Conservation (phyloP, 1,284 basidiomycete species). For the Afroboletus lepidellus region DNA sequence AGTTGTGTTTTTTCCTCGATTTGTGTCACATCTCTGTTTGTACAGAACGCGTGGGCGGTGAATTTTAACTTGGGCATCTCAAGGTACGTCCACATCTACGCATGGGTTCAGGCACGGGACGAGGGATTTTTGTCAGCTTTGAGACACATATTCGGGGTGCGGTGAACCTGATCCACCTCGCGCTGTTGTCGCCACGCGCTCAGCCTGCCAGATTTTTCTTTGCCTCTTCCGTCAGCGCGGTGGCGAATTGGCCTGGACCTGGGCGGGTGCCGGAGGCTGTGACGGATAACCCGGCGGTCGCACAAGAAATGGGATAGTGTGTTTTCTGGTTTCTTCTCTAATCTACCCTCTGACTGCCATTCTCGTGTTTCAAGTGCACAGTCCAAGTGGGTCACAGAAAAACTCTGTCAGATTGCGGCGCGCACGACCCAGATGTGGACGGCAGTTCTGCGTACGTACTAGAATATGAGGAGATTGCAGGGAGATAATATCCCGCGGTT, state of each 20-base stretch:
- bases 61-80: slow-evolving; percentile 46
- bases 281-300: slow-evolving; percentile 36
- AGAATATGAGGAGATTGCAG: background rate
- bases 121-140: slow-evolving; percentile 20
- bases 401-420: slow-evolving; percentile 45
- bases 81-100: slow-evolving; percentile 36
- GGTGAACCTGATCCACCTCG: slow-evolving; percentile 53
- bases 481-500: background rate
- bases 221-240: slow-evolving; percentile 51
- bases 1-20: slow-evolving; percentile 19
- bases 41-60: slow-evolving; percentile 47
- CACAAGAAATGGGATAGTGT: slow-evolving; percentile 55
- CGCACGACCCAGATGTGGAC: slow-evolving; percentile 34
- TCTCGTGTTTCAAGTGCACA: slow-evolving; percentile 16
- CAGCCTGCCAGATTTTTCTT: slow-evolving; percentile 51
- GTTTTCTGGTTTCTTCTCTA: slow-evolving; percentile 20
- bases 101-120: too few relatives aligned
- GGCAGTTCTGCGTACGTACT: slow-evolving; percentile 37
- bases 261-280: slow-evolving; percentile 39
- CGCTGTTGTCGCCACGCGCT: slow-evolving; percentile 40
- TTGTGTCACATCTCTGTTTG: background rate
- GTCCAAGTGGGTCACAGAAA: slow-evolving; percentile 63
- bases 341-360: background rate
- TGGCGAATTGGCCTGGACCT: slow-evolving; percentile 34
- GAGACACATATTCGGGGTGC: slow-evolving; percentile 52